phyloP scores from a whole-genome alignment of 768 basidiomycete genomes.

The Calocybe indica region DNA sequence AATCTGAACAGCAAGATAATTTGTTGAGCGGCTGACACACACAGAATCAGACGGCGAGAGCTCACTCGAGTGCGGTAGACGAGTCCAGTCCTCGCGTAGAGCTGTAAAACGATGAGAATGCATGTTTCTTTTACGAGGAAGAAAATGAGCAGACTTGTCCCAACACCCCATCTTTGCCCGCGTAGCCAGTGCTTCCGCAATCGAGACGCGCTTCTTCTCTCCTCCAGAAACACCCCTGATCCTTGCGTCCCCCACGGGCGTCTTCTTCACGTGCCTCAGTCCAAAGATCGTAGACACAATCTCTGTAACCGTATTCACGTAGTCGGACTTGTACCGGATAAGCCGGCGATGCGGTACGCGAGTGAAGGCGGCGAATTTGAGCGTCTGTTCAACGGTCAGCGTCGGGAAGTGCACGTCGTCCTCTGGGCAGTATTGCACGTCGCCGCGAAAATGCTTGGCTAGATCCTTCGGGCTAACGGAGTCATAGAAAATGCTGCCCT shows the following conservation, averaged over 20 bases:
- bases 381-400: slow-evolving; percentile 72
- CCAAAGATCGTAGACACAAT: slow-evolving; percentile 68
- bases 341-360: slow-evolving; percentile 58
- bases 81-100: slow-evolving; percentile 62
- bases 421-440: slow-evolving; percentile 76
- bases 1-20: slow-evolving; percentile 26
- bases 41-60: not conserved
- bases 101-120: slow-evolving; percentile 28
- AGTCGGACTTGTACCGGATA: slow-evolving; percentile 35
- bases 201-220: slow-evolving; percentile 79
- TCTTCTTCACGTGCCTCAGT: slow-evolving; percentile 63
- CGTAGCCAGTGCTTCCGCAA: slow-evolving; percentile 61
- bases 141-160: slow-evolving; percentile 56
- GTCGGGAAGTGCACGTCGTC: slow-evolving; percentile 86
- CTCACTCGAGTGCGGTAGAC: slow-evolving; percentile 60
- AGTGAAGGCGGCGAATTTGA: slow-evolving; percentile 62
- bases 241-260: slow-evolving; percentile 71
- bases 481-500: slow-evolving; percentile 73
- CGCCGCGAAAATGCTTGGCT: slow-evolving; percentile 62
- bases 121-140: not conserved
- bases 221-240: slow-evolving; percentile 74
- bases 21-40: no score
- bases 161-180: slow-evolving; percentile 61
- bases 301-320: slow-evolving; percentile 42
- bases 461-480: slow-evolving; percentile 66